Evolutionary conservation across 2,329 filamentous ascomycete genomes (phyloP).

Genomic region (Aspergillus spinulosporus): DNA sequence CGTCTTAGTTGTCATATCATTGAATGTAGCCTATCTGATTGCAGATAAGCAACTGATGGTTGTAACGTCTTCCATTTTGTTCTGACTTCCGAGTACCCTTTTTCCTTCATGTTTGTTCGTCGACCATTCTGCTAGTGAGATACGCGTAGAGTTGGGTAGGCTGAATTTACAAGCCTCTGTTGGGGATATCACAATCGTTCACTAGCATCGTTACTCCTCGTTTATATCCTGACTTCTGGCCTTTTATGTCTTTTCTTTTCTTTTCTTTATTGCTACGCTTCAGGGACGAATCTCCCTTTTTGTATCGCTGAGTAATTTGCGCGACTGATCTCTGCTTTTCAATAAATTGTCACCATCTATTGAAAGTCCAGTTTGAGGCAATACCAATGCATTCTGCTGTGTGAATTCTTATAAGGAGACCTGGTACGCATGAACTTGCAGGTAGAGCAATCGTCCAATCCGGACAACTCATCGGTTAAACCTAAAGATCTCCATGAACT

Average conservation of each 20-base stretch:
- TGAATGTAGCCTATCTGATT: conserved; percentile 32
- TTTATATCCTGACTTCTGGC: not conserved
- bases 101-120: conserved; percentile 1
- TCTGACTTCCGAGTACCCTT: conserved; percentile 13
- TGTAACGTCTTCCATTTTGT: conserved; percentile 14
- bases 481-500: conserved; percentile 48
- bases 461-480: conserved; percentile 39
- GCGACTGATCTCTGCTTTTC: too few relatives aligned
- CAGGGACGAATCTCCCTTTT: too few relatives aligned
- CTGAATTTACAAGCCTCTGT: not conserved
- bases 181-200: not conserved
- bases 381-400: too few relatives aligned
- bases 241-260: not conserved
- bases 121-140: not conserved
- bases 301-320: too few relatives aligned
- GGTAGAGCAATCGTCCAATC: not conserved
- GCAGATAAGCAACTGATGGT: conserved; percentile 23
- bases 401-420: too few relatives aligned
- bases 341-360: too few relatives aligned
- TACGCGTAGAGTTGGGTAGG: conserved; percentile 1
- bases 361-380: too few relatives aligned
- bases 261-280: too few relatives aligned
- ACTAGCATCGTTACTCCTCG: not conserved
- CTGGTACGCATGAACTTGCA: too few relatives aligned
- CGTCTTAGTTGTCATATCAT: conserved; percentile 26